These are phyloP conservation scores for Aethionema arabicum DNA, from an alignment of 345 rosid species.

Conservation along the genomic window DNA sequence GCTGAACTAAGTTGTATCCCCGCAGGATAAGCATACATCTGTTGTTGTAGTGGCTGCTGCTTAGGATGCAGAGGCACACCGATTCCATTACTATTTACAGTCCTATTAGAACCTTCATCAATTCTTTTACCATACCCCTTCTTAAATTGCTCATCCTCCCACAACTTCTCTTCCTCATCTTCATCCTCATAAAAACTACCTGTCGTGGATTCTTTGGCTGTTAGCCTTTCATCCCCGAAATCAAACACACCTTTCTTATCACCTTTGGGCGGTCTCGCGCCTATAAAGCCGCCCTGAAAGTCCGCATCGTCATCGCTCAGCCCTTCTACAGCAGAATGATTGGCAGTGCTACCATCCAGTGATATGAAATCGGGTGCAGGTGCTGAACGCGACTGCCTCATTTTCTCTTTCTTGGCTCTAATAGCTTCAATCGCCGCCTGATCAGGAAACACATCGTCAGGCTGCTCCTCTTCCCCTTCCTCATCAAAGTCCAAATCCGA, in stretches of 20 bases:
- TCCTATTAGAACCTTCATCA: conserved; percentile 58
- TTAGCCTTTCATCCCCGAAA: conserved; percentile 43
- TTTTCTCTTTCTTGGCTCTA: conserved; percentile 65
- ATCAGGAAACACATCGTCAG: conserved; percentile 41
- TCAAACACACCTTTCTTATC: conserved; percentile 68
- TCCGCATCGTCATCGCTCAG: conserved; percentile 84
- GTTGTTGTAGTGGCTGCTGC: conserved; percentile 26
- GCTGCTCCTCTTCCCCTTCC: conserved; percentile 38
- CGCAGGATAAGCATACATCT: conserved; percentile 38
- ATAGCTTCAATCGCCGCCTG: conserved; percentile 60
- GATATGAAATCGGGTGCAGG: conserved; percentile 77
- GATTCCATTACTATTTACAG: conserved; percentile 31
- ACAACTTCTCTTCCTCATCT: conserved; percentile 82
- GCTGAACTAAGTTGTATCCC: conserved; percentile 33
- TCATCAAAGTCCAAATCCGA: conserved; percentile 38
- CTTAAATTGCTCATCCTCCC: conserved; percentile 93
- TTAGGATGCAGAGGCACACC: conserved; percentile 34
- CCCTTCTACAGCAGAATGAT: conserved; percentile 47
- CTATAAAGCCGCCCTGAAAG: conserved; percentile 58
- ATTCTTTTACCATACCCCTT: conserved; percentile 88
- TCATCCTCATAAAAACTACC: conserved; percentile 45
- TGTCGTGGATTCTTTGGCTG: conserved; percentile 28
- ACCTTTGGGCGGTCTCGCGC: conserved; percentile 42
- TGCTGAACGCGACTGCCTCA: conserved; percentile 53
- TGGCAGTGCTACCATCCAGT: conserved; percentile 54